These are phyloP conservation scores for Logfia minima DNA, from an alignment of 129 eudicot species.

Conservation along the genomic window DNA sequence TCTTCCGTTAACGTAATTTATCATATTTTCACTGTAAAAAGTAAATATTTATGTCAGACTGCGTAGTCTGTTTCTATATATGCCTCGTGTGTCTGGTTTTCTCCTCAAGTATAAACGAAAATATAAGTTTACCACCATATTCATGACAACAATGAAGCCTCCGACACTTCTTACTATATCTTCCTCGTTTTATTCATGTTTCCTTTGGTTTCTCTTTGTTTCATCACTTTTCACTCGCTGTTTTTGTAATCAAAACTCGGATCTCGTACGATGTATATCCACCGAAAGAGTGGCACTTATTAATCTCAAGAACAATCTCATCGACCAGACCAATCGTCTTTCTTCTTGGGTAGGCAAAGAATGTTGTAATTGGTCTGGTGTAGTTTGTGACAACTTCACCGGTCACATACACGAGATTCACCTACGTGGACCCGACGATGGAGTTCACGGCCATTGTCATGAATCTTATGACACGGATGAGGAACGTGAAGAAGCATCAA, in stretches of 20 bases:
- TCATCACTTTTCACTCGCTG: not conserved
- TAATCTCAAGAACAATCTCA: constrained; percentile 21
- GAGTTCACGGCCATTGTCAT: too few relatives aligned
- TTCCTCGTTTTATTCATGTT: not conserved
- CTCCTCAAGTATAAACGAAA: too few relatives aligned
- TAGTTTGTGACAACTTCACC: constrained; percentile 16
- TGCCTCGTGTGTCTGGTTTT: too few relatives aligned
- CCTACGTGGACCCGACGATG: constrained; percentile 11
- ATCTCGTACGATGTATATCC: constrained; percentile 1
- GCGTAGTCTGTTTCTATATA: too few relatives aligned
- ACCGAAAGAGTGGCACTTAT: constrained; percentile 9
- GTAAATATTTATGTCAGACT: too few relatives aligned
- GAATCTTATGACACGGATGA: not conserved
- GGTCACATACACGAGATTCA: constrained; percentile 8
- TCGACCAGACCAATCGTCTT: constrained; percentile 15
- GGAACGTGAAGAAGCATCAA: not conserved
- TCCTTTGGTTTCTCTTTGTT: constrained; percentile 16
- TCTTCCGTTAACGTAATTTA: too few relatives aligned
- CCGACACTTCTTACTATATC: constrained; percentile 47
- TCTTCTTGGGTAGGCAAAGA: constrained; percentile 24
- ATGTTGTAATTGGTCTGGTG: constrained; percentile 22
- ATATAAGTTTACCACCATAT: constrained; percentile 29
- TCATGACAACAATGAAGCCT: constrained; percentile 30
- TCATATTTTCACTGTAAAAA: too few relatives aligned
- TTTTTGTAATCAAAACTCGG: constrained; percentile 8